Evolutionary conservation across 495 filamentous ascomycete species (phyloP).

Genomic region (Aspergillus coremiiformis): DNA sequence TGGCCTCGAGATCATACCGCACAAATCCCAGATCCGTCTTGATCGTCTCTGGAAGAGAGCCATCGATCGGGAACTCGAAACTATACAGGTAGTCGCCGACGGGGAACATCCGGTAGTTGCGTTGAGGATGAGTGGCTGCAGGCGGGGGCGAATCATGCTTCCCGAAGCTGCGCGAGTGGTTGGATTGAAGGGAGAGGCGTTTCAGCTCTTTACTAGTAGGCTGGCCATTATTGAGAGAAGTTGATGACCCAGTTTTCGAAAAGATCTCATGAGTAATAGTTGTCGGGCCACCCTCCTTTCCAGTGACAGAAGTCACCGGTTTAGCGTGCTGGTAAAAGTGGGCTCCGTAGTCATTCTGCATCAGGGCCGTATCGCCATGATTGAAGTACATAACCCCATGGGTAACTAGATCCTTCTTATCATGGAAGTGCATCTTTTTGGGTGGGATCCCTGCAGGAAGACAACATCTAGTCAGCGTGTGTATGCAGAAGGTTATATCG

Average conservation of each 20-base stretch:
- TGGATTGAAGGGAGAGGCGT: conserved; percentile 69
- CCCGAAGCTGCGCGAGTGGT: conserved; percentile 75
- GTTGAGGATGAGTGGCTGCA: conserved; percentile 60
- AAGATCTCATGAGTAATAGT: conserved; percentile 37
- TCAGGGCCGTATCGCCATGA: conserved; percentile 54
- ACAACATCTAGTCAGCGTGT: conserved; percentile 6
- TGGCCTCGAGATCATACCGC: conserved; percentile 80
- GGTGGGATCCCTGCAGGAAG: conserved; percentile 69
- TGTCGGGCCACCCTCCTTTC: conserved; percentile 37
- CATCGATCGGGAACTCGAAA: conserved; percentile 92
- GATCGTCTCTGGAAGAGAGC: conserved; percentile 84
- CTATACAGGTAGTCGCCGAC: conserved; percentile 91
- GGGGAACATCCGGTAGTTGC: conserved; percentile 82
- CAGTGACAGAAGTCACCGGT: conserved; percentile 35
- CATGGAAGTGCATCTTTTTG: conserved; percentile 71
- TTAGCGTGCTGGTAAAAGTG: conserved; percentile 40
- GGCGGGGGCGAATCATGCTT: conserved; percentile 60
- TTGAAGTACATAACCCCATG: conserved; percentile 44
- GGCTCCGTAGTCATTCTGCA: conserved; percentile 51
- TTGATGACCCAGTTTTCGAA: conserved; percentile 32
- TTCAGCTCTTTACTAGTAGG: conserved; percentile 45
- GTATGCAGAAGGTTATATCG: conserved; percentile 3
- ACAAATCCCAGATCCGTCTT: conserved; percentile 84
- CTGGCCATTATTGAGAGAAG: conserved; percentile 25
- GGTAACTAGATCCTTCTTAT: conserved; percentile 55